Base-by-base conservation (phyloP, 225 moss, liverwort and hornwort species). In the Anthoceros angustus region DNA sequence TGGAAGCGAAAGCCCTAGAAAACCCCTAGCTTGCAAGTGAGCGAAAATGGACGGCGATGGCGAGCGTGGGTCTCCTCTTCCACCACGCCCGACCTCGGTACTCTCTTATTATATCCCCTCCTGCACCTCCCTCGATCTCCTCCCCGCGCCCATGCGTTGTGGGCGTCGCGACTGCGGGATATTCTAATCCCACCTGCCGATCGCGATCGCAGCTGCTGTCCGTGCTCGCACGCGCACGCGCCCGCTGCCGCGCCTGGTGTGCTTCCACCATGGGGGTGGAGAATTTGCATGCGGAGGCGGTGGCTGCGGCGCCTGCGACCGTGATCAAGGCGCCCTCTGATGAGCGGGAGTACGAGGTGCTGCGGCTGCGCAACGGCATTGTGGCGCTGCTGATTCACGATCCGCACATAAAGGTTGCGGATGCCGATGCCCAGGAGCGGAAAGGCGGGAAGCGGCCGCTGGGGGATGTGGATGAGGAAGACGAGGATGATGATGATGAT, bases 301-400 rank as follows among this genome's bases (percentile, higher is more conserved):
- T 70, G 6, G 64, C 64, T 24, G 23, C 70, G n/a, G 18, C 55
- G 5, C 55, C 55, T 15, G 55, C 23, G 55, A 55, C 55, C 18
- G 88, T 88, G 63, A 76, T 92, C 67, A 88, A 84, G 43, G 91
- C 88, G 9, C 80, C 91, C 8, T 88, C 91, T 0, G 91, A 92
- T 8, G 67, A 88, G 70, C 91, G 91, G 0, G 65, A 74, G 0
- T 92, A 92, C 24, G 77, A 92, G 64, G 71, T 88, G 9, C 42
- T 92, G 39, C 82, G 82, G 75, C 74, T 92, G 70, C 70, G 78
- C 15, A 92, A 88, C 69, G 91, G 91, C 7, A 67, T 92, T 68
- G 71, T 82, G 23, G 88, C 84, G 60, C 78, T 92, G 69, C 68
- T 92, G 38, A 86, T 92, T 55, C 88, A 88, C 55, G 91, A 92